These are phyloP conservation scores for Cryptosporidium tyzzeri DNA, from an alignment of 169 alveolate species.

Conservation along the genomic window DNA sequence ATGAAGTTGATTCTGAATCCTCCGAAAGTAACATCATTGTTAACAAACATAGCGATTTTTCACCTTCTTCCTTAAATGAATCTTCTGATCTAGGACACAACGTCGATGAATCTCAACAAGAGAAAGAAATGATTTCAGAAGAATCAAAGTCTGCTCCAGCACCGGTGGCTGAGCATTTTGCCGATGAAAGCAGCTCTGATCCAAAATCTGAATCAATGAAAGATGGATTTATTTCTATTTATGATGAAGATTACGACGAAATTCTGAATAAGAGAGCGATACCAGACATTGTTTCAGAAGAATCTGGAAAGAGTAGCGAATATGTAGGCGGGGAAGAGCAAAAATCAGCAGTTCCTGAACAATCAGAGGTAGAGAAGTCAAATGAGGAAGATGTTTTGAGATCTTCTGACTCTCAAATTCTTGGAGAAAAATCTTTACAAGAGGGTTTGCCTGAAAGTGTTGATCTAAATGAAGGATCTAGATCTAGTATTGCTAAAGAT, in stretches of 20 bases:
- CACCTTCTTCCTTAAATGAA: background rate
- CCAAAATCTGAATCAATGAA: background rate
- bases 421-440: background rate
- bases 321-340: background rate
- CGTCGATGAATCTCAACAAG: background rate
- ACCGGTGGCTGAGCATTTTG: background rate
- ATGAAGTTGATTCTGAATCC: background rate
- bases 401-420: background rate
- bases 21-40: background rate
- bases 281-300: background rate
- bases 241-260: background rate
- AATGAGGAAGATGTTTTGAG: background rate
- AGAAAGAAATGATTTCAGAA: background rate
- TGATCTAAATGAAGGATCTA: background rate
- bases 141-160: constrained; percentile 14
- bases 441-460: background rate
- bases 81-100: background rate
- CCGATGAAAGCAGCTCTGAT: background rate
- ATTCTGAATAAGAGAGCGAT: background rate
- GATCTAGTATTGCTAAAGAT: background rate
- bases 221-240: background rate
- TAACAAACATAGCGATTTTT: background rate
- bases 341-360: background rate
- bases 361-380: background rate
- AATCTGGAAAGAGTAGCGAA: background rate